These are phyloP conservation scores for Sphaceloma murrayae DNA, from an alignment of 2,329 filamentous ascomycete species.

Conservation along the genomic window DNA sequence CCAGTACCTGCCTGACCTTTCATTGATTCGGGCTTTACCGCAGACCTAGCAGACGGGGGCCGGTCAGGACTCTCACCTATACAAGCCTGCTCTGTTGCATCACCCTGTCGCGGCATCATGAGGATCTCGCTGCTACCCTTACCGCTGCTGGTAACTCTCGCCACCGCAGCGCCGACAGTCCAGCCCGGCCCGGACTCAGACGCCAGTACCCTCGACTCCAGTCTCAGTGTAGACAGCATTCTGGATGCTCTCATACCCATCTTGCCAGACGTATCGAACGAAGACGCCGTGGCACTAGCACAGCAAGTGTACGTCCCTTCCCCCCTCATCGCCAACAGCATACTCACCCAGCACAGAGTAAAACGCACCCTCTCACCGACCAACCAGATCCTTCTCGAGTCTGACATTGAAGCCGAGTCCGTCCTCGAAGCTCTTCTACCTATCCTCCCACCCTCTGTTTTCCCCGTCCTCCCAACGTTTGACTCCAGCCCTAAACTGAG, in stretches of 20 bases:
- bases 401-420: background rate
- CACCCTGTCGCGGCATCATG: too few relatives aligned
- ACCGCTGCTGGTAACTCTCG: background rate
- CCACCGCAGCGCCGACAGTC: background rate
- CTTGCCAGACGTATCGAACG: background rate
- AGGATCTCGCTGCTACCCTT: conserved; percentile 1
- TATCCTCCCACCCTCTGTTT: background rate
- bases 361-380: background rate
- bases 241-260: conserved; percentile 1
- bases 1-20: too few relatives aligned
- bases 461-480: background rate
- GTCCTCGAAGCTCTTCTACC: background rate
- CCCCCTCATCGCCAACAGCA: background rate
- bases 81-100: too few relatives aligned
- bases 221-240: background rate
- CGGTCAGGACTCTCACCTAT: background rate
- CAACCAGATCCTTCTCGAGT: background rate
- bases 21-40: too few relatives aligned
- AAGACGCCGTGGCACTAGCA: background rate
- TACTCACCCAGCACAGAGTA: background rate
- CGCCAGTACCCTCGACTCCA: conserved; percentile 1
- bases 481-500: conserved; percentile 1
- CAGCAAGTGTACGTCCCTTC: background rate
- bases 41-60: background rate
- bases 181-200: background rate